These are phyloP conservation scores for Phyllosticta citrichinensis DNA, from an alignment of 2,329 filamentous ascomycete species.

Conservation along the genomic window DNA sequence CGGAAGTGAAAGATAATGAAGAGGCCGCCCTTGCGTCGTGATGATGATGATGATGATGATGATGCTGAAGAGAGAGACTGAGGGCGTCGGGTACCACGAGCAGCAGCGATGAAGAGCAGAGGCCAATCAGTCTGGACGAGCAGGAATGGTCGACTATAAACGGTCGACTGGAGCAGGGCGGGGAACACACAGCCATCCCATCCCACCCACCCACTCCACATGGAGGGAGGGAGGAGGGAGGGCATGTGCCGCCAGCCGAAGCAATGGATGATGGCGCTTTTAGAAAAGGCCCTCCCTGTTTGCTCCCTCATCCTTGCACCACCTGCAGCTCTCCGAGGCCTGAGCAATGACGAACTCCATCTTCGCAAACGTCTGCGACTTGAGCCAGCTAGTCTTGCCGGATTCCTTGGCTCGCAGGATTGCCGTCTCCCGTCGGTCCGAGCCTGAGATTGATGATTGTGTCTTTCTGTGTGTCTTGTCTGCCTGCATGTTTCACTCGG, in stretches of 20 bases:
- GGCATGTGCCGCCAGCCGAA: neutral
- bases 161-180: neutral
- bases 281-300: neutral
- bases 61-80: neutral
- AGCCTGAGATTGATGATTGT: neutral
- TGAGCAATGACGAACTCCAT: neutral
- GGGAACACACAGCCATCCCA: neutral
- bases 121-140: neutral
- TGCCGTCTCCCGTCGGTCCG: neutral
- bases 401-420: neutral
- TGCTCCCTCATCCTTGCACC: neutral
- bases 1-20: neutral
- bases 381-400: neutral
- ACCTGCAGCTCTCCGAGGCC: neutral
- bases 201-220: neutral
- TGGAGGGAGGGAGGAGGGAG: no score
- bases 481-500: neutral
- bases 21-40: neutral
- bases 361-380: neutral
- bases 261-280: neutral
- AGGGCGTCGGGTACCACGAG: neutral
- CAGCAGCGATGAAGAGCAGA: neutral
- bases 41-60: neutral
- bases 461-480: neutral
- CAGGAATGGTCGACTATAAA: neutral